Evolutionary conservation across 1,139 yeast genomes (phyloP).

Genomic region (Taphrina wiesneri): DNA sequence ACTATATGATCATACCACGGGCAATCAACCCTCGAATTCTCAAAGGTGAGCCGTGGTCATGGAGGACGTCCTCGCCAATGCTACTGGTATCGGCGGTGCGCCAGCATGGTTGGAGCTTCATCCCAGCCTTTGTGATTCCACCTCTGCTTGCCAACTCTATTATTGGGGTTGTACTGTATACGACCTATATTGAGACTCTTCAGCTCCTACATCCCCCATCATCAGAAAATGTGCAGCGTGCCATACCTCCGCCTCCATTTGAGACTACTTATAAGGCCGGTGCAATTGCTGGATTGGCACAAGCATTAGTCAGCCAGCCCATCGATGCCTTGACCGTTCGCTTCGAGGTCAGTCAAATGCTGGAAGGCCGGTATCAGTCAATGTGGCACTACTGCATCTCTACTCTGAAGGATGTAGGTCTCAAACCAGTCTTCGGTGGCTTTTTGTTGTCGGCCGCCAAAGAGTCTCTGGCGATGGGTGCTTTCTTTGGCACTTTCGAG

Average conservation of each 20-base stretch:
- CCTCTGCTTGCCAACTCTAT: constrained; percentile 79
- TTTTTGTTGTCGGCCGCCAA: constrained; percentile 72
- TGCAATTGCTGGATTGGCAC: constrained; percentile 78
- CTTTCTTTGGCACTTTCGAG: constrained; percentile 82
- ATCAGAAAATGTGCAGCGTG: constrained; percentile 2
- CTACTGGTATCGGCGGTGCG: constrained; percentile 68
- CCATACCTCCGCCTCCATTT: constrained; percentile 44
- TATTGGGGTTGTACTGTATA: constrained; percentile 80
- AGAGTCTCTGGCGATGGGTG: constrained; percentile 83
- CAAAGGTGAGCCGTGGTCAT: constrained; percentile 56
- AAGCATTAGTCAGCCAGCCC: constrained; percentile 92
- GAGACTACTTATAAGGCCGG: constrained; percentile 77
- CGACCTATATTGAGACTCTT: constrained; percentile 63
- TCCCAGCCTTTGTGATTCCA: constrained; percentile 81
- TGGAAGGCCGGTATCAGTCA: constrained; percentile 64
- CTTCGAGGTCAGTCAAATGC: constrained; percentile 70
- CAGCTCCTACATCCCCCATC: constrained; percentile 39
- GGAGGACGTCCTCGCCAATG: constrained; percentile 72
- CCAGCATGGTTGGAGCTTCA: constrained; percentile 81
- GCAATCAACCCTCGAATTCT: constrained; percentile 44
- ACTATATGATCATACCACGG: constrained; percentile 57
- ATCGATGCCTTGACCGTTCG: constrained; percentile 86
- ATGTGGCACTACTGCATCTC: constrained; percentile 74
- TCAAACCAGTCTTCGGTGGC: constrained; percentile 87
- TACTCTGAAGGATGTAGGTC: constrained; percentile 71